Conservation (phyloP, 257 asterid genomes). For the Nyctanthes arbortristis region DNA sequence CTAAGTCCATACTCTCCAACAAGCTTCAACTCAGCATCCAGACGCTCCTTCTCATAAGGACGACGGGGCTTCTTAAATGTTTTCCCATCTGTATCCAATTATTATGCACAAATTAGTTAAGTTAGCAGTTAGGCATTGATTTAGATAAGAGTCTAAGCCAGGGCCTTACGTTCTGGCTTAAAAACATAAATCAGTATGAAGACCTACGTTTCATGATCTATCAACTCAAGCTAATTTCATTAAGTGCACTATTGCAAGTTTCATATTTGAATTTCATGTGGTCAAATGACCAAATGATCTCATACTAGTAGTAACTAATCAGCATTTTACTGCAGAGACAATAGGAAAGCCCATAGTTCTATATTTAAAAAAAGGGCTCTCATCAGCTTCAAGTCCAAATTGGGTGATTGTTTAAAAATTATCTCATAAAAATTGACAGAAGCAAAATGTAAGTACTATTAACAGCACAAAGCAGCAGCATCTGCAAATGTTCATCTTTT, state of each 20-base stretch:
- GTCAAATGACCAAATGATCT: not conserved
- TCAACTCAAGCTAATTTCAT: not conserved
- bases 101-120: not conserved
- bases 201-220: not conserved
- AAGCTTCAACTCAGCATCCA: conserved; percentile 64
- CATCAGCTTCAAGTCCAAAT: not conserved
- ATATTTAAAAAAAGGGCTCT: not conserved
- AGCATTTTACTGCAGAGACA: not conserved
- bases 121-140: not conserved
- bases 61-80: conserved; percentile 69
- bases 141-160: not conserved
- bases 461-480: not conserved
- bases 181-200: not conserved
- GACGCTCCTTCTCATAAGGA: conserved; percentile 63
- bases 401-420: not conserved
- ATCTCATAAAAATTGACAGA: not conserved
- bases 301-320: not conserved
- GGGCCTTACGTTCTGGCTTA: not conserved
- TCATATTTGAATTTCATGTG: not conserved
- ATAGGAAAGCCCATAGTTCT: not conserved
- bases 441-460: not conserved
- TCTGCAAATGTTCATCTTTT: not conserved
- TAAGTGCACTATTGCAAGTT: not conserved
- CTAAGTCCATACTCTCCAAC: conserved; percentile 67
- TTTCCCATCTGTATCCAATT: conserved; percentile 47